phyloP scores from a whole-genome alignment of 2,329 filamentous ascomycete species.

The Leptographium radiaticola region DNA sequence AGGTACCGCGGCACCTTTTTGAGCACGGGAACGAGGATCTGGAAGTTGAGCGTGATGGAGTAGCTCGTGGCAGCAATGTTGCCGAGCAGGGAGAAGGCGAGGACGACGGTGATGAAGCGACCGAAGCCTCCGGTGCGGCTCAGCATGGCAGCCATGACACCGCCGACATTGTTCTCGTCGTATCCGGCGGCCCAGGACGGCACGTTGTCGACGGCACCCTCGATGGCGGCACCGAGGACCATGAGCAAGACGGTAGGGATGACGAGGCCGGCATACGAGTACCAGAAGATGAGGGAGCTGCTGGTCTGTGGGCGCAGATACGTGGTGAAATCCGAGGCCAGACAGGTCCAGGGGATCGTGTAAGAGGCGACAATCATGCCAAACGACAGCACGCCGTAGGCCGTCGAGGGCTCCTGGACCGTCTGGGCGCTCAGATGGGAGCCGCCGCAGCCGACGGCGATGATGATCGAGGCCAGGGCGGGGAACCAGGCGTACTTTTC shows the following conservation, averaged over 20 bases:
- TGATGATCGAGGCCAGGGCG: conserved; percentile 10
- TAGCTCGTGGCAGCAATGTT: conserved; percentile 49
- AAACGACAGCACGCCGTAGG: conserved; percentile 32
- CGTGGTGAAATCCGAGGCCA: conserved; percentile 47
- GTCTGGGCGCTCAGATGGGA: conserved; percentile 5
- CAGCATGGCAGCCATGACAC: conserved; percentile 47
- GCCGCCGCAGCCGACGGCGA: conserved; percentile 10
- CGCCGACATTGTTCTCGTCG: conserved; percentile 38
- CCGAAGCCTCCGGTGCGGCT: conserved; percentile 44
- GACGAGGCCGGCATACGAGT: conserved; percentile 42
- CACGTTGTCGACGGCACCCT: conserved; percentile 41
- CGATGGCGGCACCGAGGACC: conserved; percentile 51
- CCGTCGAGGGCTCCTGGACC: conserved; percentile 18
- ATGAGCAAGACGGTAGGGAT: conserved; percentile 46
- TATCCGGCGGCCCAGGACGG: conserved; percentile 40
- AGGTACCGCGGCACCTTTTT: conserved; percentile 26
- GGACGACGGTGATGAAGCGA: conserved; percentile 46
- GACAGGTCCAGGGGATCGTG: conserved; percentile 47
- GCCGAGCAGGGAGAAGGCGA: conserved; percentile 43
- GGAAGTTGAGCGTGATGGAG: conserved; percentile 49
- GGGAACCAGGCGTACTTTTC: conserved; percentile 12
- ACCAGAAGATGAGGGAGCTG: conserved; percentile 30
- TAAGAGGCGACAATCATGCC: conserved; percentile 50
- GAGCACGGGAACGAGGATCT: conserved; percentile 26
- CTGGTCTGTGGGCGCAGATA: conserved; percentile 23